Base-by-base conservation (phyloP, 805 yeast genomes). In the Zygosaccharomyces lentus region DNA sequence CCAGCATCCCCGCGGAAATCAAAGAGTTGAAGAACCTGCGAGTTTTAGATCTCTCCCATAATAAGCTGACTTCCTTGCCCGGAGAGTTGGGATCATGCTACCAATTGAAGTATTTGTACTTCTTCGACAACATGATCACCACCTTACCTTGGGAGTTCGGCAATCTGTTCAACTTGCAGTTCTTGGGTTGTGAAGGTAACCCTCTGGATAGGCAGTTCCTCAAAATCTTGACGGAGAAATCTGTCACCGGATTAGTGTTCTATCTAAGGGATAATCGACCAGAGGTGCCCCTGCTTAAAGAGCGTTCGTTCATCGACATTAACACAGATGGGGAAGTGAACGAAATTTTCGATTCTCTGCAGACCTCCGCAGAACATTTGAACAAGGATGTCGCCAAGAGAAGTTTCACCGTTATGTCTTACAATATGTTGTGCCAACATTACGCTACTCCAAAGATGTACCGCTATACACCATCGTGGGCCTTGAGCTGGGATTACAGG, bases 381-480 rank as follows among this genome's bases (percentile, higher is more conserved):
- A 54, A 56, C 23, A 46, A 52, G 5, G 64, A 59, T 30, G 42
- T 62, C 29, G 41, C 46, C 8, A 66, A 64, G 35, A 66, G 66
- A 44, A 68, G 70, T 31, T 89, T 93, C 65, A 84, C 96, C 0
- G 70, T 90, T 38, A 75, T 88, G 77, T 81, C 89, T 31, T 91
- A 89, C 71, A 93, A 93, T 69, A 87, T 95, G 2, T 73, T 93
- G 63, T 93, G 99, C 66, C 98, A 91, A 64, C 93, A 86, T 64
- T 91, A 91, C 69, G 97, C 98, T 2, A 88, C 96, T 3, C 77
- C 93, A 16, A 84, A 81, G 63, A 76, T 91, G 84, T 93, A 87
- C 67, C 91, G 86, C 58, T 91, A 87, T 63, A 89, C 98, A 1
- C 98, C 98, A 17, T 80, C 95, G 1, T 93, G 99, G 98, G 99